Base-by-base conservation (phyloP, 495 filamentous ascomycete genomes). In the Pyronema domesticum region DNA sequence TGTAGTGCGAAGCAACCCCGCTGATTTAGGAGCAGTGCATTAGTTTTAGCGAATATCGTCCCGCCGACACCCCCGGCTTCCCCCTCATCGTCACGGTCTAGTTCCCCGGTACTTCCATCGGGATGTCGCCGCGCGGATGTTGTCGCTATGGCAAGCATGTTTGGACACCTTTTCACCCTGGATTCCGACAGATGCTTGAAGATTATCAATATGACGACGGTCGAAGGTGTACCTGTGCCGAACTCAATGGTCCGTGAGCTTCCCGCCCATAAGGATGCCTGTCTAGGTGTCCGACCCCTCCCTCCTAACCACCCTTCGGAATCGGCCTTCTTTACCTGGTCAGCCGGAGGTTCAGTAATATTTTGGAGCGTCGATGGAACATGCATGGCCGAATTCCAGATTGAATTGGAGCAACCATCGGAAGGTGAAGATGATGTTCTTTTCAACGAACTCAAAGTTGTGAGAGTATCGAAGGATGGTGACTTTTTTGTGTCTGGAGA, bases 241-340 rank as follows among this genome's bases (percentile, higher is more conserved):
- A 62, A 65, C 51, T 60, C 59, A 39, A 54, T 65, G 49, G 56
- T 65, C 45, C 62, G 63, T 19, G 63, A 65, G 71, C 77, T 76
- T 45, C 79, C 80, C 7, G 89, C 85, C 40, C 86, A 89, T 64
- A 76, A 80, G 42, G 85, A 86, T 57, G 72, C 86, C 3, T 81
- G 93, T 18, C 70, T 86, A 35, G 91, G 93, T 19, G 79, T 94
- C 34, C 71, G 77, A 52, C 61, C 77, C 3, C 67, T 95, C 3
- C 65, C 73, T 3, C 64, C 66, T 33, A 72, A 76, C 0, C 60
- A 67, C 6, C 64, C 76, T 1, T 63, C 60, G 37, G 69, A 74
- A 8, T 81, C 85, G 1, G 76, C 80, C 30, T 94, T 95, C 65
- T 82, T 85, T 59, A 94, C 87, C 0, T 96, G 86, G 85, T 85